Percentiles rank a stretch among this genome's conserved stretches.
Evolutionary conservation across 495 filamentous ascomycete genomes (phyloP).

Genomic region (Neurospora cerealis): DNA sequence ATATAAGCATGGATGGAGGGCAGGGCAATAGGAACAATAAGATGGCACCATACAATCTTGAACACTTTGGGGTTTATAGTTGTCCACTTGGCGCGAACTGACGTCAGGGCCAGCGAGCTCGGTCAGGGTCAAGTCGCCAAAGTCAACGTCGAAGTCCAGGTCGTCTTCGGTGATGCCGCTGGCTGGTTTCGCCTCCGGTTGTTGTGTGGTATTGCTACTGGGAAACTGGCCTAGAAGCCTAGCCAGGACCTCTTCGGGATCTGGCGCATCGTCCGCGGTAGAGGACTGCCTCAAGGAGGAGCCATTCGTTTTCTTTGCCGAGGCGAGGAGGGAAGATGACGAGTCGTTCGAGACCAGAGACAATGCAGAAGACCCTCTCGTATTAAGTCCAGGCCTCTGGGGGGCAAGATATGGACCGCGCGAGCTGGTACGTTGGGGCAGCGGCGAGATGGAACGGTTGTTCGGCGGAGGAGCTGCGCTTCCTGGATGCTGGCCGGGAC

Average conservation of each 20-base stretch:
- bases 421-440: slow-evolving; percentile 47
- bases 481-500: slow-evolving; percentile 61
- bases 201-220: background rate
- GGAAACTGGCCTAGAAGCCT: slow-evolving; percentile 52
- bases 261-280: slow-evolving; percentile 44
- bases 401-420: slow-evolving; percentile 43
- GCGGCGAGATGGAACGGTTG: slow-evolving; percentile 60
- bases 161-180: slow-evolving; percentile 32
- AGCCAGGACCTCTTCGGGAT: slow-evolving; percentile 66
- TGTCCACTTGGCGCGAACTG: slow-evolving; percentile 27
- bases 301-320: slow-evolving; percentile 53
- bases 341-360: slow-evolving; percentile 66
- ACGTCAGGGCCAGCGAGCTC: slow-evolving; percentile 51
- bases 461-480: slow-evolving; percentile 40
- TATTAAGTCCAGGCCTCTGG: slow-evolving; percentile 48
- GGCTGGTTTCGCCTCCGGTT: background rate
- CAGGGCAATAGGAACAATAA: slow-evolving; percentile 7
- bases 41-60: slow-evolving; percentile 56
- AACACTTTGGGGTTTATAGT: slow-evolving; percentile 55
- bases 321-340: slow-evolving; percentile 55
- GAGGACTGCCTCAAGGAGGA: slow-evolving; percentile 50
- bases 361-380: slow-evolving; percentile 47
- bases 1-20: slow-evolving; percentile 20
- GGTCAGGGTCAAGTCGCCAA: slow-evolving; percentile 61
- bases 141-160: slow-evolving; percentile 55